Base-by-base conservation (phyloP, 1,139 yeast genomes). In the Geotrichum cucujoidarum region DNA sequence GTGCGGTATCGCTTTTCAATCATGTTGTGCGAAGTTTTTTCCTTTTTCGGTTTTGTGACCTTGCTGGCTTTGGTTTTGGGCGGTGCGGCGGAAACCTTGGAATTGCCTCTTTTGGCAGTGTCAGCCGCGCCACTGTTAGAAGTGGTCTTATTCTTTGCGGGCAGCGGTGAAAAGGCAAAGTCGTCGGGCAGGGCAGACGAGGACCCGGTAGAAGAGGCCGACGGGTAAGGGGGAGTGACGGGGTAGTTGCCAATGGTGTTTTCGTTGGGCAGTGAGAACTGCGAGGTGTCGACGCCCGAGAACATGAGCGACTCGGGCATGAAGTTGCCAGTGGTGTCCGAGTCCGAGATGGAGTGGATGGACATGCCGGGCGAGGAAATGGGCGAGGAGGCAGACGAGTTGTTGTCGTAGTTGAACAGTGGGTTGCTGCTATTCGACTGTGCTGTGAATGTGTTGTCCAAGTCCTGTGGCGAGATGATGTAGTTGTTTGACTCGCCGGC, bases 1-100 rank as follows among this genome's bases (percentile, higher is more conserved):
- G 88, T 82, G 59, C 94, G 71, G 66, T 84, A 84, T 60, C 84
- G 80, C 65, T 83, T 83, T 62, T 84, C 94, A 59, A 84, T 83
- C 77, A 83, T 76, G 59, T 84, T 84, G 65, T 84, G 92, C 13
- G 88, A 80, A 11, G 82, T 74, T 59, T 77, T 76, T 55, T 80
- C 72, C 48, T 78, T 74, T 45, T 62, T 60, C n/a, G 64, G 68
- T 51, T 66, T 66, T 10, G 59, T 48, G 33, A 66, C 56, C 49
- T 57, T 61, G 50, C 57, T 55, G 22, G 58, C 53, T 42, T 35
- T 35, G 38, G 27, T 35, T 35, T 35, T 35, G 17, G 38, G 6
- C n/a, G n/a, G n/a, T n/a, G n/a, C n/a, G 8, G 18, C 27, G 3
- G 29, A 6, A 3, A 4, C 11, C 27, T 35, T 13, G 11, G 38